These are phyloP conservation scores for Oenanthe javanica DNA, from an alignment of 140 eudicot genomes.

Conservation along the genomic window DNA sequence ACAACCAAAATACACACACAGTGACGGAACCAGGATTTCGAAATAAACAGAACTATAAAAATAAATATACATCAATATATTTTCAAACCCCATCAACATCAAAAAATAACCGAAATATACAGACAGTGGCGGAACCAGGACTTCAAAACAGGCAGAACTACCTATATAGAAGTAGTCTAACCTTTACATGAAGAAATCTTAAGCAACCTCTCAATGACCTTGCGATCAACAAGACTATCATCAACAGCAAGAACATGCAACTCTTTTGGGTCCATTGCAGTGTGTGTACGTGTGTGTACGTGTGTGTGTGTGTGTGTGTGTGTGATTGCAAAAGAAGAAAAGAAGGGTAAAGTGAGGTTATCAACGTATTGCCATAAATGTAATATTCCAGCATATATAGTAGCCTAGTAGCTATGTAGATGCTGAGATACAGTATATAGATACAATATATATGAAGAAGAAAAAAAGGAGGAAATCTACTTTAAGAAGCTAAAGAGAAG, in stretches of 20 bases:
- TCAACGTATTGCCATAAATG: not conserved
- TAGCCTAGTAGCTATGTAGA: not conserved
- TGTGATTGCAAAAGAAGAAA: not conserved
- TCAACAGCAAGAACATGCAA: conserved; percentile 91
- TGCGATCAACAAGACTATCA: conserved; percentile 79
- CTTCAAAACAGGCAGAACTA: no score
- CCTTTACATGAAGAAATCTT: conserved; percentile 88
- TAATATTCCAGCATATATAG: not conserved
- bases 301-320: not conserved
- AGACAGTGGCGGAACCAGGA: no score
- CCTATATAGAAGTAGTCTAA: conserved; percentile 2
- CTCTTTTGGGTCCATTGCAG: conserved; percentile 14
- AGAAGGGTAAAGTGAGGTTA: not conserved
- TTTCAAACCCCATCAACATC: no score
- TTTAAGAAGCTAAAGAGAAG: not conserved
- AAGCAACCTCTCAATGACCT: conserved; percentile 69
- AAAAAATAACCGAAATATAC: no score
- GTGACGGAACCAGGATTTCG: not conserved
- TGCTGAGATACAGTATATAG: not conserved
- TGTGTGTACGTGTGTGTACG: not conserved
- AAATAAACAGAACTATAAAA: no score
- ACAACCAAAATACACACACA: not conserved
- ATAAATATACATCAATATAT: no score
- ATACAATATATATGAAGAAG: not conserved
- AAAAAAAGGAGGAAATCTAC: not conserved